A percentile compares a stretch with the other conserved stretches of the same genome.
Evolutionary conservation across 2,329 filamentous ascomycete species (phyloP).

Genomic region (Pseudocercospora fijiensis): DNA sequence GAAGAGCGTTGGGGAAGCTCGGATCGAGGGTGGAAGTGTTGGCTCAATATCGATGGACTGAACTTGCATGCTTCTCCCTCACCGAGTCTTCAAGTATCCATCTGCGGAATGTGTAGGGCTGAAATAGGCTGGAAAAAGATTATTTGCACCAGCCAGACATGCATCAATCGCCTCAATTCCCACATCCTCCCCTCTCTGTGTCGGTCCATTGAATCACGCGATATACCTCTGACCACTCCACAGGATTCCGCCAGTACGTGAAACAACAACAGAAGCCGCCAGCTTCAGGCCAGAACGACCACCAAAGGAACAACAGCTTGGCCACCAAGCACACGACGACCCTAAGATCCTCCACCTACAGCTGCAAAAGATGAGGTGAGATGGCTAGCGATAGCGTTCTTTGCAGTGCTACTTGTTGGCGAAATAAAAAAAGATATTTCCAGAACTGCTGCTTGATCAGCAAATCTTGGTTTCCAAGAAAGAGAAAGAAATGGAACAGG

Average conservation of each 20-base stretch:
- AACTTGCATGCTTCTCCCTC: not conserved
- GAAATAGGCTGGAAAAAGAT: too few relatives aligned
- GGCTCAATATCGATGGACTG: not conserved
- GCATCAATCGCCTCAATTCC: too few relatives aligned
- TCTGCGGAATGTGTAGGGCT: not conserved
- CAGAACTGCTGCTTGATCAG: not conserved
- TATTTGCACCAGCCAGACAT: too few relatives aligned
- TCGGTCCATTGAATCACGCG: too few relatives aligned
- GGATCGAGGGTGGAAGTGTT: slow-evolving; percentile 15
- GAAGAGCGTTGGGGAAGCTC: slow-evolving; percentile 14
- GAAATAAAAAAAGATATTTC: not conserved
- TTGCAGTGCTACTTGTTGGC: not conserved
- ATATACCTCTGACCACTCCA: not conserved
- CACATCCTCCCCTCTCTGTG: too few relatives aligned
- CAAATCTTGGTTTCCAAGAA: not conserved
- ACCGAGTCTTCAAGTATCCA: not conserved
- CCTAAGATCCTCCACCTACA: not conserved
- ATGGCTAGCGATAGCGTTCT: not conserved
- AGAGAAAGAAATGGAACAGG: not conserved
- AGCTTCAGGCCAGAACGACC: not conserved
- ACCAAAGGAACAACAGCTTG: not conserved
- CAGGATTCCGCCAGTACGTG: not conserved
- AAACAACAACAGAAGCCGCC: not conserved
- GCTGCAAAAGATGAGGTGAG: too few relatives aligned
- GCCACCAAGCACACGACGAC: not conserved